Evolutionary conservation across 176 grass and related monocot genomes (phyloP).

Genomic region (Bothriochloa decipiens): DNA sequence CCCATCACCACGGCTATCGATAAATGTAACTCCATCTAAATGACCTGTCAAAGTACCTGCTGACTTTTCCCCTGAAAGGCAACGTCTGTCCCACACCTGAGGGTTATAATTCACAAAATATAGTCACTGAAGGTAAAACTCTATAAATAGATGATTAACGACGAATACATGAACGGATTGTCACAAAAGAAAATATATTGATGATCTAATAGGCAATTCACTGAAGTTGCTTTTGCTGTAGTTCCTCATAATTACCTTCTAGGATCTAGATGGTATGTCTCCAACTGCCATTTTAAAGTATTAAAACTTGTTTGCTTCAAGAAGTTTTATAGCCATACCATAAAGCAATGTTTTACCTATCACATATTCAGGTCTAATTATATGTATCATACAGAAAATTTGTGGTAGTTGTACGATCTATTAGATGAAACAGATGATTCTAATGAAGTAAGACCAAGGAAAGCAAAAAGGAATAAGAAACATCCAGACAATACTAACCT

Average conservation of each 20-base stretch:
- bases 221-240: constrained; percentile 5
- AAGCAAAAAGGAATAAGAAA: background rate
- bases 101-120: constrained; percentile 24
- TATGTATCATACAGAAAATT: constrained; percentile 1
- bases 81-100: constrained; percentile 94
- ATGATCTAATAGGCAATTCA: background rate
- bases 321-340: constrained; percentile 1
- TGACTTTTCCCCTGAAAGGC: constrained; percentile 61
- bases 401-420: constrained; percentile 24
- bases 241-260: constrained; percentile 21
- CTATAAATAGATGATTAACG: constrained; percentile 9
- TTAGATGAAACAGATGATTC: background rate
- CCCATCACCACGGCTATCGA: constrained; percentile 89
- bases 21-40: constrained; percentile 90
- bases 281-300: background rate
- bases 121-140: constrained; percentile 2
- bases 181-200: background rate
- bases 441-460: constrained; percentile 31
- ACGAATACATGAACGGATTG: background rate
- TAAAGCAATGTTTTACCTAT: constrained; percentile 3
- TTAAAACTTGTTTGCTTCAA: constrained; percentile 26
- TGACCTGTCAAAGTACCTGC: constrained; percentile 81
- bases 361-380: constrained; percentile 28
- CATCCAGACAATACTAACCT: constrained; percentile 51
- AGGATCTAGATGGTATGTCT: constrained; percentile 18